These are phyloP conservation scores for Sphagnum fallax DNA, from an alignment of 228 moss, liverwort and hornwort species.

Conservation along the genomic window DNA sequence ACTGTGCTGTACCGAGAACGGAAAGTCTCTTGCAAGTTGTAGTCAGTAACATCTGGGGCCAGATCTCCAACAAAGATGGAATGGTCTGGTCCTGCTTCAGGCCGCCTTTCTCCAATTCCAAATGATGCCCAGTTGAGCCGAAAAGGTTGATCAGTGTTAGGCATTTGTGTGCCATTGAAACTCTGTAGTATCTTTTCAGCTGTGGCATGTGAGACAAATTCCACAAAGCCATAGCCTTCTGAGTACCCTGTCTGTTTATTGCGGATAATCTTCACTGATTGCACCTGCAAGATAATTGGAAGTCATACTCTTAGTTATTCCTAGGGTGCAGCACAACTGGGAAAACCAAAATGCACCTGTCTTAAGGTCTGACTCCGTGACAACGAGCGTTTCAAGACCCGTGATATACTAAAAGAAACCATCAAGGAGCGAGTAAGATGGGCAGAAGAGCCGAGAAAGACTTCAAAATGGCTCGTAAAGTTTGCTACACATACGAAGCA, in stretches of 20 bases:
- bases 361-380: too few relatives aligned
- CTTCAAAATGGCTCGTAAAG: too few relatives aligned
- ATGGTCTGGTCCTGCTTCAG: conserved; percentile 56
- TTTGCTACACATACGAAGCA: too few relatives aligned
- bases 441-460: too few relatives aligned
- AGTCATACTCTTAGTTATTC: too few relatives aligned
- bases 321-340: too few relatives aligned
- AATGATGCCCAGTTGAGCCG: conserved; percentile 48
- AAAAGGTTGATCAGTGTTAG: conserved; percentile 75
- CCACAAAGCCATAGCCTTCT: conserved; percentile 84
- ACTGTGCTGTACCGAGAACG: conserved; percentile 93
- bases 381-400: too few relatives aligned
- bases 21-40: conserved; percentile 81
- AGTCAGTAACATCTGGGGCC: conserved; percentile 60
- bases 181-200: conserved; percentile 90
- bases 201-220: conserved; percentile 84
- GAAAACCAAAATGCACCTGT: too few relatives aligned
- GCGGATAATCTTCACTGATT: conserved; percentile 95
- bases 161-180: conserved; percentile 91
- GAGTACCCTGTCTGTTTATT: conserved; percentile 97
- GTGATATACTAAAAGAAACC: too few relatives aligned
- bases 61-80: conserved; percentile 56
- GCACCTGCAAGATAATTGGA: conserved; percentile 44
- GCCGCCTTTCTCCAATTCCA: conserved; percentile 47
- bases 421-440: too few relatives aligned